Conservation (phyloP, 331 rosid genomes). For the Pyracantha coccinea region DNA sequence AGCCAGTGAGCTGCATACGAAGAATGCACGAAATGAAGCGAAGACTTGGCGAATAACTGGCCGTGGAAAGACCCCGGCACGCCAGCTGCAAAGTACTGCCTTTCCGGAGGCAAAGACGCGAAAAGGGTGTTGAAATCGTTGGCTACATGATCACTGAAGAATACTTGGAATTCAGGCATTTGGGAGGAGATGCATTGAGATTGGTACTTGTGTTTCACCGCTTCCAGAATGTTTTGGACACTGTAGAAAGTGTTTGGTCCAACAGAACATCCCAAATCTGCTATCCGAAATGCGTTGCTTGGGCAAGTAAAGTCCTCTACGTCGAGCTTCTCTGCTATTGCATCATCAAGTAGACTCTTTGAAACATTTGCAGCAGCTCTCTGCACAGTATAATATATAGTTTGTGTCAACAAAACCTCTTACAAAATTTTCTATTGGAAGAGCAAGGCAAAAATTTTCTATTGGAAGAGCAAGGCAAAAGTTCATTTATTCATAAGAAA, state of each 20-base stretch:
- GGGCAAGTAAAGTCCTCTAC: not conserved
- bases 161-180: slow-evolving; percentile 17
- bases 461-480: not conserved
- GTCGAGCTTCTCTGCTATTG: slow-evolving; percentile 9
- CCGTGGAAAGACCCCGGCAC: slow-evolving; percentile 16
- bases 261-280: slow-evolving; percentile 14
- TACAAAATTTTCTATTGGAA: not conserved
- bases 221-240: slow-evolving; percentile 1
- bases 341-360: not conserved
- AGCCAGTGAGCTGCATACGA: slow-evolving; percentile 13
- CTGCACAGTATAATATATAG: not conserved
- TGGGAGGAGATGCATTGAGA: not conserved
- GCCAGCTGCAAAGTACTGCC: slow-evolving; percentile 1
- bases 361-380: not conserved
- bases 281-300: not conserved
- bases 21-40: slow-evolving; percentile 12
- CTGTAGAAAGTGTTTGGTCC: slow-evolving; percentile 6
- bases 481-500: not conserved
- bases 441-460: not conserved
- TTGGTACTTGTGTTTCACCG: slow-evolving; percentile 1
- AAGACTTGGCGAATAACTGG: slow-evolving; percentile 12
- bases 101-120: not conserved
- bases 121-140: slow-evolving; percentile 22
- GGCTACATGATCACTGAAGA: slow-evolving; percentile 8
- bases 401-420: not conserved